Evolutionary conservation across 1,284 basidiomycete genomes (phyloP).

Genomic region (Erythrobasidium hasegawianum): DNA sequence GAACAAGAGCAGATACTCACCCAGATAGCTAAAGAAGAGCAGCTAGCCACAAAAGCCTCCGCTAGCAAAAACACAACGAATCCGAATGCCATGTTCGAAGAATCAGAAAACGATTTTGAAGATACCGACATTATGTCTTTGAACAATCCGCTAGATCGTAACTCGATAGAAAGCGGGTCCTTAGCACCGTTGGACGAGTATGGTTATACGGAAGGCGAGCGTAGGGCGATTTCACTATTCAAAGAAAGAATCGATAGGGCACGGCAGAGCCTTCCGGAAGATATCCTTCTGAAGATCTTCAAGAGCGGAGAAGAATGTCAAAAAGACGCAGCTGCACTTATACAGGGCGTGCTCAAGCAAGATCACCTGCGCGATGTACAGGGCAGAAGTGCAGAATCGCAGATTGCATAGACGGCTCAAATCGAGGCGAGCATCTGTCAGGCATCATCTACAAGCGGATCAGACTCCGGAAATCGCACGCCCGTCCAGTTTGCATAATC

Average conservation of each 20-base stretch:
- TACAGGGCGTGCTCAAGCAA: constrained; percentile 7
- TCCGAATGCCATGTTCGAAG: neutral
- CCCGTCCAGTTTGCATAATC: no score
- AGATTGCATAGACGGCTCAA: no score
- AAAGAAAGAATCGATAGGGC: constrained; percentile 36
- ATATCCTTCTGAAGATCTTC: constrained; percentile 39
- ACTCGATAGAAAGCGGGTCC: constrained; percentile 11
- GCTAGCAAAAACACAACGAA: neutral
- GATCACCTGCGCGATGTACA: no score
- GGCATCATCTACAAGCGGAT: no score
- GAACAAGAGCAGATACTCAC: constrained; percentile 4
- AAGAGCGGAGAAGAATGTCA: constrained; percentile 39
- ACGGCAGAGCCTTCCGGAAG: constrained; percentile 35
- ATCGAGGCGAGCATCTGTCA: no score
- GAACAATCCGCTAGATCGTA: constrained; percentile 43
- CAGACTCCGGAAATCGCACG: no score
- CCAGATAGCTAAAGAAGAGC: constrained; percentile 24
- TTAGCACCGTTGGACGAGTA: constrained; percentile 9
- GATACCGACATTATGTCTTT: constrained; percentile 42
- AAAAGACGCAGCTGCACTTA: constrained; percentile 7
- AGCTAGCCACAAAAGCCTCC: neutral
- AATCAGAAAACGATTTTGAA: neutral
- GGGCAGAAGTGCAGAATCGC: no score
- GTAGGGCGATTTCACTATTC: constrained; percentile 36
- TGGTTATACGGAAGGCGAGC: constrained; percentile 17